Conservation (phyloP, 768 basidiomycete genomes). For the Mycena capillaripes region DNA sequence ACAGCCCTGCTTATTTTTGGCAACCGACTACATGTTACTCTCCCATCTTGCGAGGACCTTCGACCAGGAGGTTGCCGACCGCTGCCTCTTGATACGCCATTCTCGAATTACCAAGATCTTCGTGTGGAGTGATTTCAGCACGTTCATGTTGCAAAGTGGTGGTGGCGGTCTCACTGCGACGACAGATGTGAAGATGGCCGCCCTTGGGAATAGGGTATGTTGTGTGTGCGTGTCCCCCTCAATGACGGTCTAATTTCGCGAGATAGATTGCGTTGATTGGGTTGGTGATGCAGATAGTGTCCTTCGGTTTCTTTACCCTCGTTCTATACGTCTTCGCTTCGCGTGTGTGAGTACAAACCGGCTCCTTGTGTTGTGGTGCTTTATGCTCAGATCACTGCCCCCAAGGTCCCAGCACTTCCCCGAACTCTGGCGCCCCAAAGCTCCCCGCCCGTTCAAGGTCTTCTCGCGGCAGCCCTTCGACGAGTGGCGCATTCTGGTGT, state of each 20-base stretch:
- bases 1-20: slow-evolving; percentile 71
- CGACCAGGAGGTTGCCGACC: slow-evolving; percentile 49
- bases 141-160: slow-evolving; percentile 64
- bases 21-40: slow-evolving; percentile 65
- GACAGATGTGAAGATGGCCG: slow-evolving; percentile 24
- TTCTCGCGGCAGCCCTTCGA: slow-evolving; percentile 18
- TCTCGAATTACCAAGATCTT: slow-evolving; percentile 60
- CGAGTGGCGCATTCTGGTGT: slow-evolving; percentile 28
- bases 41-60: slow-evolving; percentile 56
- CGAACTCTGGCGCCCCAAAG: slow-evolving; percentile 6
- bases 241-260: background rate
- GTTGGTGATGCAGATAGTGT: slow-evolving; percentile 56
- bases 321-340: slow-evolving; percentile 49
- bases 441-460: slow-evolving; percentile 5
- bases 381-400: too few species aligned
- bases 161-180: slow-evolving; percentile 50
- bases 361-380: background rate
- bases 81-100: slow-evolving; percentile 56
- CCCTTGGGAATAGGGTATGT: slow-evolving; percentile 45
- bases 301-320: slow-evolving; percentile 52
- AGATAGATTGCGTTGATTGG: slow-evolving; percentile 56
- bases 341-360: slow-evolving; percentile 19
- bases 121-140: slow-evolving; percentile 61
- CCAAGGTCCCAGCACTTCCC: slow-evolving; percentile 20
- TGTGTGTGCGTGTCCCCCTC: too few species aligned